These are phyloP conservation scores for Cajanus cajan DNA, from an alignment of 306 rosid genomes.

Conservation along the genomic window DNA sequence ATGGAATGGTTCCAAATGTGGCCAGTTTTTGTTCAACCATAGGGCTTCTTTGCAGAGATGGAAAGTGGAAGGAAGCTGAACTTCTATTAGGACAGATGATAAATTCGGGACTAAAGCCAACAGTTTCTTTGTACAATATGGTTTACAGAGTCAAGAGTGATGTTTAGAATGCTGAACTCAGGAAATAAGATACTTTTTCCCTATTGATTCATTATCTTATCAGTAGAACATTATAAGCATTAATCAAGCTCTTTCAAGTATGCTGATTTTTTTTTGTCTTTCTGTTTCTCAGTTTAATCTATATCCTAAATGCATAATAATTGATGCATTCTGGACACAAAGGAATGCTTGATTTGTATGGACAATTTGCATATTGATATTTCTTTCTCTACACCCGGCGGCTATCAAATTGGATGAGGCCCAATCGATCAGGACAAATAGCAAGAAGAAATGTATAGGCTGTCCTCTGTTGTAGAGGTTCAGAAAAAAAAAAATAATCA, in stretches of 20 bases:
- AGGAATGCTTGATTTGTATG: too few relatives aligned
- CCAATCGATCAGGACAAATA: too few relatives aligned
- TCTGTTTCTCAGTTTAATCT: too few relatives aligned
- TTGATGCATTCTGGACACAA: too few relatives aligned
- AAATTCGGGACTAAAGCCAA: conserved; percentile 49
- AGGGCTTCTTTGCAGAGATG: conserved; percentile 59
- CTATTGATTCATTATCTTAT: neutral
- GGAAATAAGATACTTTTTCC: neutral
- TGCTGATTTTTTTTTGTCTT: neutral
- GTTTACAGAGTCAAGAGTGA: conserved; percentile 34
- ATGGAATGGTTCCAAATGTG: conserved; percentile 61
- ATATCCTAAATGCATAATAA: too few relatives aligned
- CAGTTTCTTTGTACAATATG: conserved; percentile 48
- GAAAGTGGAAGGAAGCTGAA: conserved; percentile 65
- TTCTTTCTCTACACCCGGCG: too few relatives aligned
- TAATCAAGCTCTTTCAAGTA: neutral
- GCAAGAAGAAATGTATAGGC: neutral
- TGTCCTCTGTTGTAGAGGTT: neutral
- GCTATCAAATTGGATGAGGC: too few relatives aligned
- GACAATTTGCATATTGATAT: too few relatives aligned
- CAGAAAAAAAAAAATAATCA: too few relatives aligned
- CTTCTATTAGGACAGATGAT: conserved; percentile 48
- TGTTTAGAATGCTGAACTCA: conserved; percentile 1
- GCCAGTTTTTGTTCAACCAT: conserved; percentile 62
- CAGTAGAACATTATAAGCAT: neutral